phyloP scores from a whole-genome alignment of 257 asterid genomes.

The Fraxinus americana region DNA sequence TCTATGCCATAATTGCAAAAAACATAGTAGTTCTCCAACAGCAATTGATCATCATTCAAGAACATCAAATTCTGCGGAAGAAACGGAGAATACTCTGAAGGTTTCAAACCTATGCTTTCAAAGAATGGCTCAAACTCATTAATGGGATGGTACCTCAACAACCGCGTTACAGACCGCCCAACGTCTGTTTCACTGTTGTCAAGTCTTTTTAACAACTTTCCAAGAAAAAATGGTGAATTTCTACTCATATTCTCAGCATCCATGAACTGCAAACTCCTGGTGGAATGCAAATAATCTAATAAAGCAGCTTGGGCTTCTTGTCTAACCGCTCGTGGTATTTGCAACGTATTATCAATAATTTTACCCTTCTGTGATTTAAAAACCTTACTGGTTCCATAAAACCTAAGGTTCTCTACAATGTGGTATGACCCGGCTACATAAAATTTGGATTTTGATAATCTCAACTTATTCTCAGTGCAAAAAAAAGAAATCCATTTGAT shows the following conservation, averaged over 20 bases:
- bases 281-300: conserved; percentile 68
- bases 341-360: conserved; percentile 3
- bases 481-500: conserved; percentile 44
- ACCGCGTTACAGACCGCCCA: conserved; percentile 47
- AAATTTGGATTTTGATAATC: conserved; percentile 35
- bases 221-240: conserved; percentile 63
- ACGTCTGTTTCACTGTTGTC: conserved; percentile 33
- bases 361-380: conserved; percentile 12
- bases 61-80: conserved; percentile 66
- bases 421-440: conserved; percentile 35
- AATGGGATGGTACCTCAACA: conserved; percentile 78
- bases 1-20: conserved; percentile 66
- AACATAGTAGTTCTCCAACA: conserved; percentile 62
- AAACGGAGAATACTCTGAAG: conserved; percentile 43
- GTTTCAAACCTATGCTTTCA: conserved; percentile 76
- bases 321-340: conserved; percentile 31
- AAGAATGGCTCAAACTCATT: conserved; percentile 89
- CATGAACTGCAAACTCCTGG: conserved; percentile 62
- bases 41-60: conserved; percentile 58
- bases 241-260: conserved; percentile 80
- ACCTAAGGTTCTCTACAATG: conserved; percentile 36
- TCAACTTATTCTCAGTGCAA: conserved; percentile 22
- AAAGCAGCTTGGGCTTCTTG: conserved; percentile 67
- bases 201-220: conserved; percentile 46
- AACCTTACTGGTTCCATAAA: conserved; percentile 36